Evolutionary conservation across 257 asterid species (phyloP).

Genomic region (Fraxinus quadrangulata): DNA sequence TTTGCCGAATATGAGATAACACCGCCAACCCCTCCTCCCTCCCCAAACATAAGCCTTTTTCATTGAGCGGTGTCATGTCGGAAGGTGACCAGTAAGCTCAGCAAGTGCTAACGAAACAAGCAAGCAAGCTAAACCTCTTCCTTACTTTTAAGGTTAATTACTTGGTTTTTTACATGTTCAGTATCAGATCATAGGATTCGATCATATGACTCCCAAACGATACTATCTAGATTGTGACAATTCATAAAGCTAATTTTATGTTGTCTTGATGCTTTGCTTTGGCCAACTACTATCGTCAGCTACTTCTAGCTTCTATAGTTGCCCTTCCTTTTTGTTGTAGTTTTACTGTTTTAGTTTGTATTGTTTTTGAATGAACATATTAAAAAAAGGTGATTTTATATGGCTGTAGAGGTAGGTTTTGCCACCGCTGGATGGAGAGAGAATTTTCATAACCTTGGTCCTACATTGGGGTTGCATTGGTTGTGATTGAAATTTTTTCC

Average conservation of each 20-base stretch:
- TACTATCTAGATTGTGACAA: not conserved
- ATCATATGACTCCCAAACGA: not conserved
- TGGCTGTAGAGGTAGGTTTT: not conserved
- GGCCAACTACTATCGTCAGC: not conserved
- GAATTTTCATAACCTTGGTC: not conserved
- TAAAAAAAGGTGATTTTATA: not conserved
- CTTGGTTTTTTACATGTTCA: not conserved
- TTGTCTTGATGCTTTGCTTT: not conserved
- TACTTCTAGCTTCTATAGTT: slow-evolving; percentile 2
- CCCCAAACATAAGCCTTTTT: not conserved
- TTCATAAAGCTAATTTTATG: not conserved
- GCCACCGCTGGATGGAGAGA: not conserved
- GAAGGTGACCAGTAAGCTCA: not conserved
- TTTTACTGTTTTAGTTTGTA: not conserved
- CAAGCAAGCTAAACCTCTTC: not conserved
- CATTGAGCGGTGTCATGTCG: not conserved
- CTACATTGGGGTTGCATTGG: not conserved
- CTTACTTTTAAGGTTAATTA: not conserved
- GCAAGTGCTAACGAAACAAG: not conserved
- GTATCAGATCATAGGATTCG: not conserved
- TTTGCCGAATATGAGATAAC: not conserved
- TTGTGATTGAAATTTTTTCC: not conserved
- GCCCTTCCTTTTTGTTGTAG: not conserved
- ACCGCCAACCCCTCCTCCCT: not conserved
- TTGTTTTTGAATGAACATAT: not conserved